phyloP scores from a whole-genome alignment of 768 basidiomycete species.

The Lentinula lateritia region DNA sequence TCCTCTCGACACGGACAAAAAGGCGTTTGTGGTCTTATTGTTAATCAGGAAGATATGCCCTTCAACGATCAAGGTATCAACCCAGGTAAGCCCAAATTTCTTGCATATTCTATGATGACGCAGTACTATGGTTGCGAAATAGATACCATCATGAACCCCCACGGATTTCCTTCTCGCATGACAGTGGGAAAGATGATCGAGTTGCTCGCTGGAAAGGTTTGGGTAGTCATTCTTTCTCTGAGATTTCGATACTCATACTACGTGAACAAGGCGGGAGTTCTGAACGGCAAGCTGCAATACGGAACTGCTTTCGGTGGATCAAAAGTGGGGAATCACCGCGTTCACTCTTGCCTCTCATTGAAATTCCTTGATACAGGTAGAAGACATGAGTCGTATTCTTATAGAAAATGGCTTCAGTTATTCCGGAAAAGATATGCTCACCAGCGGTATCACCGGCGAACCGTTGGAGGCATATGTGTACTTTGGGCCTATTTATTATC shows the following conservation, averaged over 20 bases:
- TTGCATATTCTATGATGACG: neutral
- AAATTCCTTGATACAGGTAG: constrained; percentile 48
- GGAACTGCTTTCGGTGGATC: constrained; percentile 98
- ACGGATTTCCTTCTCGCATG: constrained; percentile 99
- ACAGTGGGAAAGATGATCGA: constrained; percentile 99
- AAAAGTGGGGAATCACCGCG: constrained; percentile 49
- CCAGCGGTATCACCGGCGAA: constrained; percentile 96
- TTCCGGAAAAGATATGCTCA: constrained; percentile 98
- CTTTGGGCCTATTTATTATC: constrained; percentile 98
- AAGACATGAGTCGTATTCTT: constrained; percentile 96
- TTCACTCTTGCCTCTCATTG: neutral
- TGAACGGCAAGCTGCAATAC: constrained; percentile 85
- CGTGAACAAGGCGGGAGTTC: constrained; percentile 71
- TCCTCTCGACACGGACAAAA: constrained; percentile 98
- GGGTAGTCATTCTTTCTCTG: neutral
- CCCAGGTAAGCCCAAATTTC: constrained; percentile 52
- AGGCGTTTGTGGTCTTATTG: constrained; percentile 97
- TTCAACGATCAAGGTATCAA: constrained; percentile 97
- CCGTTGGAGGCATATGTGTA: constrained; percentile 95
- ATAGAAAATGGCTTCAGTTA: constrained; percentile 96
- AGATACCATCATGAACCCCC: constrained; percentile 99
- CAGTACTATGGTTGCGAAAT: constrained; percentile 9
- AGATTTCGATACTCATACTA: neutral
- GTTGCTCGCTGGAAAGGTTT: constrained; percentile 87
- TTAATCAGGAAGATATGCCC: constrained; percentile 98